Evolutionary conservation across 805 yeast genomes (phyloP), one percentile per base, ranked within the genome.

Genomic region (Maudiozyma bulderi): DNA sequence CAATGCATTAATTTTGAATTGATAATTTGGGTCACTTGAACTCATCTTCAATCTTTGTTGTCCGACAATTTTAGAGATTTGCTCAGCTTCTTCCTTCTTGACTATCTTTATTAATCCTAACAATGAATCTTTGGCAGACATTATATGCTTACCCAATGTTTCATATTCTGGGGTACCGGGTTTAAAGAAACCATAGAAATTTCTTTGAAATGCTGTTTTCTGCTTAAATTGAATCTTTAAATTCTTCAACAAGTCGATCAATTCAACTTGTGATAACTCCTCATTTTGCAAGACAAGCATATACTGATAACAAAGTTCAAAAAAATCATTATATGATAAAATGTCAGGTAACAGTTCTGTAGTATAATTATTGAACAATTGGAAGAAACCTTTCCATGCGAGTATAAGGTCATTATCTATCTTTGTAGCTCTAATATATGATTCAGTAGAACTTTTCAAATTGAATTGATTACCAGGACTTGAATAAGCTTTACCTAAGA

Each of bases 311-410:
- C 77, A 59, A 6, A 76, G 70, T 0, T 63, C 56, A 57, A 84
- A 82, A 47, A 54, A 58, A 31, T 60, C 50, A 41, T 58, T 57
- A 61, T 76, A 81, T 2, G 64, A 49, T 4, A 61, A 57, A 53
- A 67, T 69, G 47, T 77, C 74, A 3, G 69, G 61, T 5, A 63
- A 39, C 13, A 55, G 47, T 8, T 57, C 54, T 10, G 65, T 57
- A 48, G 67, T 66, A 9, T 67, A 71, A 1, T 46, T 44, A 39
- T 54, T 54, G 10, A 64, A 52, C 0, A 79, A 63, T 44, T 77
- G 74, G 50, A 80, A 66, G 51, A 82, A 72, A 1, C 98, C 98
- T 58, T 86, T 87, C 95, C 93, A 90, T 0, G 89, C 95, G 29
- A 77, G 62, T 1, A 80, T 54, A 46, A 82, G 78, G 1, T 70